Conservation (phyloP, 371 early-diverging fungal species). For the Mucor racemosus region DNA sequence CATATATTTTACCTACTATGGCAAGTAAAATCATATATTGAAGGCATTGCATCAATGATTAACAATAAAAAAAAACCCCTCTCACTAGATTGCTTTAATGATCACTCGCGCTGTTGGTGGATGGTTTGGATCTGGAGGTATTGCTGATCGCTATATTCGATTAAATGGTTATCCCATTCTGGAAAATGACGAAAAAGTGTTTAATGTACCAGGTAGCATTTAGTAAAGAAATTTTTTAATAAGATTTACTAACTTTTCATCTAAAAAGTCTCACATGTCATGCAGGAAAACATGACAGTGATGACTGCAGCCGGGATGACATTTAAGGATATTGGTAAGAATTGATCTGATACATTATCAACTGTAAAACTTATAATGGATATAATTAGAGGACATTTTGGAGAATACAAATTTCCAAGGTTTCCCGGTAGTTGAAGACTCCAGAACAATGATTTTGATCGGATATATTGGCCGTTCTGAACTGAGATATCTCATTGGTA, state of each 20-base stretch:
- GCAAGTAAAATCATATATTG: constrained; percentile 34
- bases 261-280: constrained; percentile 62
- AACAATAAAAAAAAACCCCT: neutral
- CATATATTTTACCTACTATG: constrained; percentile 93
- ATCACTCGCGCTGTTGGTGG: constrained; percentile 90
- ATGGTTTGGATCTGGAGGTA: constrained; percentile 79
- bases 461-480: constrained; percentile 85
- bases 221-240: neutral
- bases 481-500: constrained; percentile 72
- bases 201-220: constrained; percentile 57
- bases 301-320: constrained; percentile 61
- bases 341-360: neutral
- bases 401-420: constrained; percentile 68
- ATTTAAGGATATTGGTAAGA: constrained; percentile 44
- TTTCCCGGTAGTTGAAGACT: constrained; percentile 85
- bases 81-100: constrained; percentile 79
- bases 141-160: constrained; percentile 86
- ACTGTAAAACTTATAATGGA: neutral
- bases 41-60: neutral
- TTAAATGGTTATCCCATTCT: constrained; percentile 89
- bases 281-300: constrained; percentile 62
- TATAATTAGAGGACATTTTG: constrained; percentile 46
- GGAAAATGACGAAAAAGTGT: constrained; percentile 78
- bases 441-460: constrained; percentile 66
- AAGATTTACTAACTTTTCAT: neutral